A percentile compares a stretch with the other conserved stretches of the same genome.
Evolutionary conservation across 768 basidiomycete genomes (phyloP).

Genomic region (Mycena haematopus): DNA sequence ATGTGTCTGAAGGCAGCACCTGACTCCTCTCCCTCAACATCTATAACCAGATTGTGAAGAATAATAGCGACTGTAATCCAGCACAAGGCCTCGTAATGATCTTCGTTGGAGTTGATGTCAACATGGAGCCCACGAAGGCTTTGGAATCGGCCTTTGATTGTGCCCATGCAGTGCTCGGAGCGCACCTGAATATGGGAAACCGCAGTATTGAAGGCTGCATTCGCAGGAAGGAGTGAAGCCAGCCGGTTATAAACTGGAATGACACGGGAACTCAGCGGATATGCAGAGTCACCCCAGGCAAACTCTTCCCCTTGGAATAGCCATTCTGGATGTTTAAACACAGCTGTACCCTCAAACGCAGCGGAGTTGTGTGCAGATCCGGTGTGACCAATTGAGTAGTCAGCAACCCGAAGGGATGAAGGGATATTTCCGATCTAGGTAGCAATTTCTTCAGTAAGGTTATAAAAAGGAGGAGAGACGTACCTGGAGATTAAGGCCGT

Average conservation of each 20-base stretch:
- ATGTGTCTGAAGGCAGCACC: conserved; percentile 28
- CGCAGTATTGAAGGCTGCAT: conserved; percentile 36
- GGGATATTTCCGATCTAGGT: conserved; percentile 43
- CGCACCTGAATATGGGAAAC: conserved; percentile 39
- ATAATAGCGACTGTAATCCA: conserved; percentile 44
- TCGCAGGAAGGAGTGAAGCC: conserved; percentile 34
- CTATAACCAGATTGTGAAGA: conserved; percentile 43
- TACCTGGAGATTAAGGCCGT: conserved; percentile 46
- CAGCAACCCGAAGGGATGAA: conserved; percentile 38
- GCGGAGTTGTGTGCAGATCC: conserved; percentile 43
- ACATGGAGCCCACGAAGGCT: conserved; percentile 39
- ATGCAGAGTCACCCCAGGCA: conserved; percentile 34
- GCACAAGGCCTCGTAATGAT: conserved; percentile 34
- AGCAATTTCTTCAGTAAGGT: neutral
- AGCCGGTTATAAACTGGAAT: conserved; percentile 41
- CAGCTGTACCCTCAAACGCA: conserved; percentile 41
- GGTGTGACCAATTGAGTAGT: conserved; percentile 41
- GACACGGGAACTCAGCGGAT: conserved; percentile 35
- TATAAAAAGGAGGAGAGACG: neutral
- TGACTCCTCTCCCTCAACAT: conserved; percentile 37
- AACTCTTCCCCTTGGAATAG: conserved; percentile 39
- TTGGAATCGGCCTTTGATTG: conserved; percentile 43
- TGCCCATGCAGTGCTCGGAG: conserved; percentile 47
- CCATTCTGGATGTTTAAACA: conserved; percentile 33
- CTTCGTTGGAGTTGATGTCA: conserved; percentile 36